phyloP scores from a whole-genome alignment of 2,329 filamentous ascomycete species.

The Chrysoporthe cubensis region DNA sequence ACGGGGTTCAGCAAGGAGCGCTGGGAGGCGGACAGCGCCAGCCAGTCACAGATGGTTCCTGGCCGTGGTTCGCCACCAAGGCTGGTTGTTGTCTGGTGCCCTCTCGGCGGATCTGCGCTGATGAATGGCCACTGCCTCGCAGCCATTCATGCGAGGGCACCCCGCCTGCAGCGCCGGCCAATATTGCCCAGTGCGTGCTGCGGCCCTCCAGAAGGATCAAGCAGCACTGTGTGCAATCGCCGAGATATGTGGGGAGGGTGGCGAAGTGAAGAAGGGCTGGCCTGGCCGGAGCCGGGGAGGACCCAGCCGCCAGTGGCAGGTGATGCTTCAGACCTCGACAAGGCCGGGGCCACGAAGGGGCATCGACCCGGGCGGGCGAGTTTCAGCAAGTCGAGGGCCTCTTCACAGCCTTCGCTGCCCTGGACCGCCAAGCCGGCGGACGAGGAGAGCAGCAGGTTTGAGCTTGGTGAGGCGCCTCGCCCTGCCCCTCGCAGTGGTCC shows the following conservation, averaged over 20 bases:
- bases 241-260: constrained; percentile 20
- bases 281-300: constrained; percentile 15
- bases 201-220: neutral
- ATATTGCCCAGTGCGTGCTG: neutral
- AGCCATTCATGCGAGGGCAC: constrained; percentile 20
- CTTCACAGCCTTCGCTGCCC: constrained; percentile 2
- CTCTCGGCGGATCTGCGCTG: constrained; percentile 24
- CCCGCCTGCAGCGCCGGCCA: constrained; percentile 21
- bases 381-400: constrained; percentile 26
- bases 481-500: neutral
- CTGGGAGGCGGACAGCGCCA: constrained; percentile 11
- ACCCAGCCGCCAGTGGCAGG: constrained; percentile 23
- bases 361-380: constrained; percentile 18
- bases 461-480: neutral
- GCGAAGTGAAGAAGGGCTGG: constrained; percentile 26
- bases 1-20: constrained; percentile 7
- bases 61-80: constrained; percentile 24
- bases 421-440: constrained; percentile 5
- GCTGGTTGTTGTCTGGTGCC: constrained; percentile 7
- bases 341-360: constrained; percentile 7
- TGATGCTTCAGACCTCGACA: constrained; percentile 20
- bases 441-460: neutral
- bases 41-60: constrained; percentile 18
- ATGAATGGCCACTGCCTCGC: constrained; percentile 17
- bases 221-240: constrained; percentile 15